Evolutionary conservation across 2,329 filamentous ascomycete species (phyloP).

Genomic region (Ascochyta fabae): DNA sequence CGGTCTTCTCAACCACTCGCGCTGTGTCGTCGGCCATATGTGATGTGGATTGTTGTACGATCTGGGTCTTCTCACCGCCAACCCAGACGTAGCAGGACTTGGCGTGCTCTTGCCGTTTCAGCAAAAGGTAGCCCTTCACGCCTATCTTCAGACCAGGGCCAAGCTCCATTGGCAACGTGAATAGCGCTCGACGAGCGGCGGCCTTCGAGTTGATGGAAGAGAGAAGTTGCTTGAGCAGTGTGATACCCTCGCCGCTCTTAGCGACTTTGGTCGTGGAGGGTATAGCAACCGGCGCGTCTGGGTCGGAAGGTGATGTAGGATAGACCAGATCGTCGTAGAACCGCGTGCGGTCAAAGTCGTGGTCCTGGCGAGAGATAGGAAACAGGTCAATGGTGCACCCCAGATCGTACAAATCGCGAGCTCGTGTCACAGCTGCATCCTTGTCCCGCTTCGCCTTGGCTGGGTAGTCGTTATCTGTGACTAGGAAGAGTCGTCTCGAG

Average conservation of each 20-base stretch:
- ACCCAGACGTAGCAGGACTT: slow-evolving; percentile 88
- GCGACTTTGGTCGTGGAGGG: slow-evolving; percentile 65
- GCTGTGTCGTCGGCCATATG: slow-evolving; percentile 79
- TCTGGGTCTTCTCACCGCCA: slow-evolving; percentile 82
- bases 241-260: slow-evolving; percentile 76
- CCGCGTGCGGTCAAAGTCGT: slow-evolving; percentile 78
- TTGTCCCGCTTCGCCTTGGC: slow-evolving; percentile 72
- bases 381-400: slow-evolving; percentile 93
- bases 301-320: slow-evolving; percentile 68
- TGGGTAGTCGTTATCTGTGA: slow-evolving; percentile 92
- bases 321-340: slow-evolving; percentile 99
- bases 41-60: slow-evolving; percentile 76
- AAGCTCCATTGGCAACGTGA: slow-evolving; percentile 87
- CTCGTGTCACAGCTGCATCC: slow-evolving; percentile 80
- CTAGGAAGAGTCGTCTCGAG: slow-evolving; percentile 89
- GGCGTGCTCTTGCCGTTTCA: slow-evolving; percentile 82
- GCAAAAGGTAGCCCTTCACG: slow-evolving; percentile 88
- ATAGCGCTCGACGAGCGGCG: slow-evolving; percentile 81
- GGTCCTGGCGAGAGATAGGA: slow-evolving; percentile 75
- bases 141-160: slow-evolving; percentile 85
- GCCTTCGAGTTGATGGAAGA: slow-evolving; percentile 92
- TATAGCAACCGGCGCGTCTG: slow-evolving; percentile 67
- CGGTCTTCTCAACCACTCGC: slow-evolving; percentile 76
- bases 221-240: slow-evolving; percentile 78
- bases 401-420: slow-evolving; percentile 93